phyloP scores from a whole-genome alignment of 345 rosid species.

The Capsella bursapastoris region DNA sequence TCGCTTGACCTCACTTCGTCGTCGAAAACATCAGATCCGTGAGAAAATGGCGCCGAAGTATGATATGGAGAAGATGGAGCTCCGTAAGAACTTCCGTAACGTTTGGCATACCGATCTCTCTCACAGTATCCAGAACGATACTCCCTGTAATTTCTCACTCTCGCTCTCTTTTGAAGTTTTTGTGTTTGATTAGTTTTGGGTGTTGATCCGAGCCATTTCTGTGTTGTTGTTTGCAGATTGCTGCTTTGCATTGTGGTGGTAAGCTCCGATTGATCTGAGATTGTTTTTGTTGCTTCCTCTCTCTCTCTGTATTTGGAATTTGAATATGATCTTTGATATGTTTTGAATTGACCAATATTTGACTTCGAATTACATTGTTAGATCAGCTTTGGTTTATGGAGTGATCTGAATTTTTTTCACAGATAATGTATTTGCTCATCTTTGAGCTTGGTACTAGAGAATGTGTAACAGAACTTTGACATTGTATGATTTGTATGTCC shows the following conservation, averaged over 20 bases:
- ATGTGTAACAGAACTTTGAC: not conserved
- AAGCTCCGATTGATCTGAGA: constrained; percentile 48
- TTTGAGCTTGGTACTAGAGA: not conserved
- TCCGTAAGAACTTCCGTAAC: constrained; percentile 83
- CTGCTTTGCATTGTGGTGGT: constrained; percentile 88
- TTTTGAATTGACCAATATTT: constrained; percentile 25
- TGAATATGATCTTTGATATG: constrained; percentile 1
- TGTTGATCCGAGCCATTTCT: constrained; percentile 21
- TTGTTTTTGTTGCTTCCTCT: constrained; percentile 3
- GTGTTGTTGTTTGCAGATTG: constrained; percentile 67
- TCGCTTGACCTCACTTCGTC: constrained; percentile 23
- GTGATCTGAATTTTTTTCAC: constrained; percentile 3
- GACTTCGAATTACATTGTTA: constrained; percentile 7
- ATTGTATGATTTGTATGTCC: constrained; percentile 15
- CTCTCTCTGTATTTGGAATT: constrained; percentile 11
- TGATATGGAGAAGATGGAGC: constrained; percentile 81
- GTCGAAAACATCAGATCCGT: constrained; percentile 24
- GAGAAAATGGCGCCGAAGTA: constrained; percentile 63
- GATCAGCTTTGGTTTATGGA: not conserved
- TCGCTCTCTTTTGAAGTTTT: not conserved
- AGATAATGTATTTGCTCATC: not conserved
- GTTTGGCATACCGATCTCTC: constrained; percentile 93
- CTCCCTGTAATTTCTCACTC: constrained; percentile 57
- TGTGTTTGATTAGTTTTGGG: constrained; percentile 12
- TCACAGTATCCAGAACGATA: constrained; percentile 59